Evolutionary conservation across 1,284 basidiomycete genomes (phyloP), one percentile per base, ranked within the genome.

Genomic region (Golubevia sp.): DNA sequence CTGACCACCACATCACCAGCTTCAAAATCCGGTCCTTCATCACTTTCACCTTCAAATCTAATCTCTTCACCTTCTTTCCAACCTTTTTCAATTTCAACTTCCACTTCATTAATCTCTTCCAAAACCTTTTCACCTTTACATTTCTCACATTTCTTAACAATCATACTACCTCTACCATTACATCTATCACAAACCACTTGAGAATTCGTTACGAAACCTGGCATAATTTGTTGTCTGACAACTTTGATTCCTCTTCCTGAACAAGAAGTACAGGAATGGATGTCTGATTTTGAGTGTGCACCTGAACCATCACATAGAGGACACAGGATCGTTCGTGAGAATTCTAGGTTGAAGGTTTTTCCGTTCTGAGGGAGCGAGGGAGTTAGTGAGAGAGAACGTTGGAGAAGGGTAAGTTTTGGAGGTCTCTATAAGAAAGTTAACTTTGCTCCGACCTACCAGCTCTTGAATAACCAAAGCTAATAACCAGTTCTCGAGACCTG

Each of bases 191-290:
- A 83, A 2, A 66, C 66, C 63, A 69, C 61, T 54, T 67, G 65
- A 2, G 79, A 69, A 49, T 73, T 78, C 11, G 79, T 82, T 38
- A 76, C 69, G 50, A 82, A 83, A 20, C 80, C 80, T 4, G 80
- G 80, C 80, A 82, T 82, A 68, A 83, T 79, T 58, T 83, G 77
- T 66, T 83, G 80, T 20, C 73, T 66, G 13, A 82, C 66, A 50
- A 83, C 67, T 27, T 77, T 66, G 15, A 80, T 61, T 13, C 80
- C 80, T 8, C 69, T 59, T 2, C 80, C 80, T 8, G 68, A 59
- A 61, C 80, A 83, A 3, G 66, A 49, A 2, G 71, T 64, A 63
- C 80, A 83, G 2, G 68, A 68, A 54, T 79, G 77, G 50, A 83
- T 79, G 51, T 83, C 74, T 20, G 49, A 61, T 4, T 75, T 70